Base-by-base conservation (phyloP, 2,329 filamentous ascomycete species). In the Cladosporium austrohemisphaericum region DNA sequence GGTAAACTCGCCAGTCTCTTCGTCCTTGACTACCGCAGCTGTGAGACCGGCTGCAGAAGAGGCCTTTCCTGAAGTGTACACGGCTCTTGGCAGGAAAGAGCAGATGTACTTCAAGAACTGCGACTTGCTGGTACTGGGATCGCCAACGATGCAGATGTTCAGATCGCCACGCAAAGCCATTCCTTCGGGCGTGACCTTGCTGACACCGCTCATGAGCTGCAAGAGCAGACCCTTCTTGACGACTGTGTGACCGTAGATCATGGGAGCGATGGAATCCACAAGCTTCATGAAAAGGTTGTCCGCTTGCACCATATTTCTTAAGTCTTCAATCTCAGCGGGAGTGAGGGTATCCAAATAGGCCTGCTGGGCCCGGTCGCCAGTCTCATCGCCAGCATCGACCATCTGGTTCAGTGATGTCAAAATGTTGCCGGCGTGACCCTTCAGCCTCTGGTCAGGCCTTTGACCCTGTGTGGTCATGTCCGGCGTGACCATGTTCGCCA, bases 91-190 rank as follows among this genome's bases (percentile, higher is more conserved):
- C n/a, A 95, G 83, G 65, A 98, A 91, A 20, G 88, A 93, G 75
- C 91, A 95, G 56, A 98, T 86, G 64, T 98, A 98, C 73, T 97
- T 97, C 60, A 98, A 75, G 69, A 98, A 98, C 62, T 98, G 93
- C 25, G 91, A 96, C 69, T 98, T 98, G 57, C 89, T 95, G 1
- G 93, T 98, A 9, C 88, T 95, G 1, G 93, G 93, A 65, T 98
- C 93, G 52, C 93, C 93, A 51, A 98, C 93, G 59, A 98, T 88
- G 70, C 93, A 98, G 55, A 98, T 95, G 72, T 98, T 98, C 75
- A 98, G 91, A 65, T 98, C 93, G 58, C 93, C 93, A 78, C 93
- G 84, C 35, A 98, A 78, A 55, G 91, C 83, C 89, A 98, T 95
- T 54, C 89, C 92, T 71, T 98, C 93, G 0, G 89, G 80, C 0